Evolutionary conservation across 768 basidiomycete species (phyloP), one percentile per base, ranked within the genome.

Genomic region (Rubroboletus satanas): DNA sequence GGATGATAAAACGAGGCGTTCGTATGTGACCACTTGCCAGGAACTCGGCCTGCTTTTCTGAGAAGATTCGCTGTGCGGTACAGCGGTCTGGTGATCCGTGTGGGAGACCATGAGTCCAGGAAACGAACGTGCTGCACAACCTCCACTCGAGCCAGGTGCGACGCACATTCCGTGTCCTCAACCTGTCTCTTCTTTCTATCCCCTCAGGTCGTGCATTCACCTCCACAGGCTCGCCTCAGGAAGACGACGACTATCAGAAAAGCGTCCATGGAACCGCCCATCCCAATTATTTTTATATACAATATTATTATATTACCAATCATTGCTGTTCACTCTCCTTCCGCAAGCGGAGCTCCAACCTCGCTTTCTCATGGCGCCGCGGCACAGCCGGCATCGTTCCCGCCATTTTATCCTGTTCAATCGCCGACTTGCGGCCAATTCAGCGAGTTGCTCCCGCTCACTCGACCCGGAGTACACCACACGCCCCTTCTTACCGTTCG

Each of bases 31-130:
- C 41, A 70, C 66, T 60, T 55, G 60, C 68, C 68, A 70, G 61
- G 63, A 58, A 62, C 56, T 59, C 11, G 58, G 36, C 29, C 55
- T 71, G 51, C 59, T 55, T 47, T 61, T 65, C 56, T 66, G 61
- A 54, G 66, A 41, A 39, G 60, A 47, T 59, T 58, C 65, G 56
- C 63, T 58, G 56, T 58, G 68, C 60, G 64, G 66, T 58, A 52
- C 48, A 50, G 51, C 60, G 58, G 67, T 53, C 59, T 61, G 65
- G 54, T 69, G 67, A 65, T 71, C 68, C 68, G 69, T 49, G 58
- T 69, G 63, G 63, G 60, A 61, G 63, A 64, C 54, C 68, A 67
- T 67, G 59, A 52, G 35, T 29, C 48, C 56, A 53, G 50, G 63
- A 62, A 65, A 52, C 60, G 51, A 62, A 61, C 57, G 61, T 57